phyloP scores from a whole-genome alignment of 441 rosid genomes.

The Brassica hybrid region DNA sequence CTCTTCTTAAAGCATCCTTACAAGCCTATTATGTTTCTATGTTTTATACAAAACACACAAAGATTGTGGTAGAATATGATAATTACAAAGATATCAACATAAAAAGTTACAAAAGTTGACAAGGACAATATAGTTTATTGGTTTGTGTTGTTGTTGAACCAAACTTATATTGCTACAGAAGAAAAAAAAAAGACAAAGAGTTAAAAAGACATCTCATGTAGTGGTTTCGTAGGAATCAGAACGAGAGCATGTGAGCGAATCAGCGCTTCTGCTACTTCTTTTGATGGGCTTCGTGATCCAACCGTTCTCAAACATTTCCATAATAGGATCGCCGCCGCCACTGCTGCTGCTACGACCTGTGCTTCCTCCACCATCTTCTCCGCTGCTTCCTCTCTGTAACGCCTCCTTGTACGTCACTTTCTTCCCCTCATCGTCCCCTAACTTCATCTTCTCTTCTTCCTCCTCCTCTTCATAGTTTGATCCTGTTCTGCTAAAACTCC shows the following conservation, averaged over 20 bases:
- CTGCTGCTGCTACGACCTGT: conserved; percentile 22
- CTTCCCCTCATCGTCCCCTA: background rate
- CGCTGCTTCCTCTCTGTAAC: conserved; percentile 50
- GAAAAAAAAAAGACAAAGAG: background rate
- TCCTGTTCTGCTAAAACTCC: conserved; percentile 35
- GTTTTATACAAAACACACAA: background rate
- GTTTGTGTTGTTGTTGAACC: background rate
- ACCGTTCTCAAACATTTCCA: conserved; percentile 56
- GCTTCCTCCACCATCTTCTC: conserved; percentile 37
- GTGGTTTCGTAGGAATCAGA: conserved; percentile 37
- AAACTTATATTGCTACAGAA: background rate
- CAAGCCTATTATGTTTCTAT: background rate
- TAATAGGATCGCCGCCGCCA: conserved; percentile 42
- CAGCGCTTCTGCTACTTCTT: conserved; percentile 28
- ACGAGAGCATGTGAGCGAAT: conserved; percentile 29
- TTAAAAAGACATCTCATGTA: background rate
- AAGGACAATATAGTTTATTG: background rate
- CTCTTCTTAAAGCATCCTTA: background rate
- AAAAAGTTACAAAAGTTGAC: background rate
- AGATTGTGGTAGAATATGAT: conserved; percentile 17
- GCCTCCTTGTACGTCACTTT: conserved; percentile 53
- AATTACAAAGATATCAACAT: background rate
- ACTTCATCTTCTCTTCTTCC: conserved; percentile 22
- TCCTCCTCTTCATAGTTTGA: conserved; percentile 15
- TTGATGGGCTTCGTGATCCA: conserved; percentile 53